These are phyloP conservation scores for Lactifluus piperatus DNA, from an alignment of 768 basidiomycete species.

Conservation along the genomic window DNA sequence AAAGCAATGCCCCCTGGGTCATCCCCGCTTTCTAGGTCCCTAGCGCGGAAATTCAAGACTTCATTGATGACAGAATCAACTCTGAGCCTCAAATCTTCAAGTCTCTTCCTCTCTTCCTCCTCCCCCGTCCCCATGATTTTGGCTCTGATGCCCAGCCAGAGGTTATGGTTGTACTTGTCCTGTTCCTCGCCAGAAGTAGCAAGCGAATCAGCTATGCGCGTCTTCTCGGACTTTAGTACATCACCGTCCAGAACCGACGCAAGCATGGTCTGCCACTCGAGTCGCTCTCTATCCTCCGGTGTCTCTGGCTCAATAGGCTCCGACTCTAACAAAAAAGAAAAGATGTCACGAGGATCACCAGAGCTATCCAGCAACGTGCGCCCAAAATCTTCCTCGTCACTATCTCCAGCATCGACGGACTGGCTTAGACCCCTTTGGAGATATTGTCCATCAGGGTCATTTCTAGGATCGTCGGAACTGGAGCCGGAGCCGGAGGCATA, in stretches of 20 bases:
- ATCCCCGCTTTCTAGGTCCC: constrained; percentile 31
- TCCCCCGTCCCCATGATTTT: constrained; percentile 71
- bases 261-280: constrained; percentile 96
- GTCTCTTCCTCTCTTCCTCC: constrained; percentile 69
- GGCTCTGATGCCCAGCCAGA: constrained; percentile 90
- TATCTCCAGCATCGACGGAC: constrained; percentile 58
- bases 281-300: constrained; percentile 65
- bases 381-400: constrained; percentile 63
- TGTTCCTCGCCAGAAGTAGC: constrained; percentile 63
- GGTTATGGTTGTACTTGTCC: constrained; percentile 53
- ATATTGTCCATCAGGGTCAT: constrained; percentile 80
- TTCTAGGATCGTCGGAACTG: constrained; percentile 55
- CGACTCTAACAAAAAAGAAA: constrained; percentile 47
- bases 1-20: constrained; percentile 39
- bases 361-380: constrained; percentile 35
- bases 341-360: constrained; percentile 41
- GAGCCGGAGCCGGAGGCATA: constrained; percentile 59
- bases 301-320: constrained; percentile 62
- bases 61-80: constrained; percentile 84
- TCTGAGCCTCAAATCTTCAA: constrained; percentile 78
- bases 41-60: constrained; percentile 65
- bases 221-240: constrained; percentile 91
- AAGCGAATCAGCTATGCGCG: constrained; percentile 76
- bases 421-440: constrained; percentile 65
- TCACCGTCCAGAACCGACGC: constrained; percentile 90